phyloP scores from a whole-genome alignment of 371 early-diverging fungal species.

The Amoeboaphelidium protococcarum region DNA sequence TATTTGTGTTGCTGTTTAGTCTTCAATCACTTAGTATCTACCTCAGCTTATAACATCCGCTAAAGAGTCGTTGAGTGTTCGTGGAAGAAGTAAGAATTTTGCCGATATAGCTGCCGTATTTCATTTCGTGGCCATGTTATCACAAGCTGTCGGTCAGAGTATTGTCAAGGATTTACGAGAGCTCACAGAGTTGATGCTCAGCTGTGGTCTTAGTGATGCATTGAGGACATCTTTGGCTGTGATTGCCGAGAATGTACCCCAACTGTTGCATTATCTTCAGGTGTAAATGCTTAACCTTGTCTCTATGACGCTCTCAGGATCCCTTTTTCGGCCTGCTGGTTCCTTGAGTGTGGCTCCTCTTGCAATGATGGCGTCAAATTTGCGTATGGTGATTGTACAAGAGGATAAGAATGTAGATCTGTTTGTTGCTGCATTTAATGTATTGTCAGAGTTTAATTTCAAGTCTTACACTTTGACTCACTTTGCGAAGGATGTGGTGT shows the following conservation, averaged over 20 bases:
- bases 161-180: slow-evolving; percentile 63
- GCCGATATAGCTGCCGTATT: slow-evolving; percentile 22
- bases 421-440: slow-evolving; percentile 57
- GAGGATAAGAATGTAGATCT: slow-evolving; percentile 41
- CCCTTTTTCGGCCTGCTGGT: slow-evolving; percentile 56
- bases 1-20: slow-evolving; percentile 54
- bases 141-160: slow-evolving; percentile 63
- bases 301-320: slow-evolving; percentile 54
- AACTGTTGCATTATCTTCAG: slow-evolving; percentile 59
- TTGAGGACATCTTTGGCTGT: slow-evolving; percentile 52
- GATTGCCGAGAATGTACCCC: slow-evolving; percentile 49
- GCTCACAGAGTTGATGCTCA: slow-evolving; percentile 69
- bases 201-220: slow-evolving; percentile 51
- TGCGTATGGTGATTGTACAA: slow-evolving; percentile 7
- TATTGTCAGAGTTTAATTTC: slow-evolving; percentile 69
- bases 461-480: slow-evolving; percentile 56
- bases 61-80: slow-evolving; percentile 33
- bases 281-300: slow-evolving; percentile 65
- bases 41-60: slow-evolving; percentile 39
- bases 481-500: slow-evolving; percentile 61
- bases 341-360: slow-evolving; percentile 18
- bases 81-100: slow-evolving; percentile 3
- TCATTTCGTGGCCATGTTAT: slow-evolving; percentile 61
- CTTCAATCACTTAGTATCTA: slow-evolving; percentile 48
- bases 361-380: slow-evolving; percentile 3